Evolutionary conservation across 768 basidiomycete species (phyloP).

Genomic region (Amanita brunnescens): DNA sequence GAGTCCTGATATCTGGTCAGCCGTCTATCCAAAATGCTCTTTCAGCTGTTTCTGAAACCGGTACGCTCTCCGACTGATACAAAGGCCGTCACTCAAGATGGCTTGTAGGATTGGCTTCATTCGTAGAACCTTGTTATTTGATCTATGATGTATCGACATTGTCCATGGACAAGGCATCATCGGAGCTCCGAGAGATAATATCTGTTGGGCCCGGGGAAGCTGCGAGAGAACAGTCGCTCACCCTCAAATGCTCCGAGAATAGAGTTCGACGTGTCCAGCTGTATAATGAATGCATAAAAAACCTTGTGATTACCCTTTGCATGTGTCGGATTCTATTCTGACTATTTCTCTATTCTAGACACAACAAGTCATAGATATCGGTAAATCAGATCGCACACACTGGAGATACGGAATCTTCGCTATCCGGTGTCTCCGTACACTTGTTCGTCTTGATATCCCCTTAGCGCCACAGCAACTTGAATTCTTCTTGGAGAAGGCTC

Average conservation of each 20-base stretch:
- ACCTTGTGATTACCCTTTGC: constrained; percentile 30
- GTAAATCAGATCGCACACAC: constrained; percentile 53
- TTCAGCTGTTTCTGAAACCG: constrained; percentile 53
- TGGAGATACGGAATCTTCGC: constrained; percentile 76
- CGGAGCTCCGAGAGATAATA: constrained; percentile 29
- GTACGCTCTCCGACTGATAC: constrained; percentile 23
- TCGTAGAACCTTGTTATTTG: constrained; percentile 53
- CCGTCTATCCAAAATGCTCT: constrained; percentile 74
- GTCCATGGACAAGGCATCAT: constrained; percentile 28
- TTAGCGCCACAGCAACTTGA: constrained; percentile 37
- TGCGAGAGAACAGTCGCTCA: constrained; percentile 19
- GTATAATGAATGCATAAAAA: constrained; percentile 32
- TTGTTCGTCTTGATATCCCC: constrained; percentile 58
- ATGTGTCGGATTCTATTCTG: too few relatives aligned
- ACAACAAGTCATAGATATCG: constrained; percentile 49
- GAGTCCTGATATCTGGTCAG: constrained; percentile 21
- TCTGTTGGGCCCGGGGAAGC: constrained; percentile 23
- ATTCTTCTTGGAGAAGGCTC: constrained; percentile 51
- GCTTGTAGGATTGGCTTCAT: constrained; percentile 44
- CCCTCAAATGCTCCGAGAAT: constrained; percentile 32
- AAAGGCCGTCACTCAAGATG: not conserved
- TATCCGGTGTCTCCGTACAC: constrained; percentile 54
- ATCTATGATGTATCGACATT: constrained; percentile 44
- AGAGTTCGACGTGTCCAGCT: constrained; percentile 34
- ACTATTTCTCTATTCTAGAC: constrained; percentile 9